Evolutionary conservation across 306 rosid genomes (phyloP).

Genomic region (Quercus glauca): DNA sequence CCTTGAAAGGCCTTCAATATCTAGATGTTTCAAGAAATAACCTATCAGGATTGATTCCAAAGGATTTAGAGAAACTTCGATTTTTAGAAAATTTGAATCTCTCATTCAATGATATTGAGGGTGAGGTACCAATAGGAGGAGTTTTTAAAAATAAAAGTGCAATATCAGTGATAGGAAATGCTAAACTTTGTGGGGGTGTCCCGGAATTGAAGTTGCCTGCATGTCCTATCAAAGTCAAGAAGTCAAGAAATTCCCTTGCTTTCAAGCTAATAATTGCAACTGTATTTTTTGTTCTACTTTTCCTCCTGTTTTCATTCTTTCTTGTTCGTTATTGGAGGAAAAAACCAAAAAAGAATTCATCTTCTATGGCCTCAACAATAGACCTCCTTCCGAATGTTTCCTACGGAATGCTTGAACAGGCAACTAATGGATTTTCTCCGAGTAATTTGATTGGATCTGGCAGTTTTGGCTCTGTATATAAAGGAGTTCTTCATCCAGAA

Average conservation of each 20-base stretch:
- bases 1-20: slow-evolving; percentile 21
- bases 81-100: slow-evolving; percentile 23
- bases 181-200: slow-evolving; percentile 19
- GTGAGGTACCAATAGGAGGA: slow-evolving; percentile 39
- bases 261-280: slow-evolving; percentile 2
- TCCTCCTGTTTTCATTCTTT: neutral
- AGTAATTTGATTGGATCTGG: no score
- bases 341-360: neutral
- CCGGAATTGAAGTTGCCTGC: neutral
- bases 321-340: neutral
- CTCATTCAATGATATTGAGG: slow-evolving; percentile 38
- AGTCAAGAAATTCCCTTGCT: slow-evolving; percentile 7
- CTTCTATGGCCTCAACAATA: neutral
- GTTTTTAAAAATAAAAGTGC: slow-evolving; percentile 28
- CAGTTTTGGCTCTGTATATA: no score
- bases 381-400: slow-evolving; percentile 8
- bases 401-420: neutral
- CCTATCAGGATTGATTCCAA: slow-evolving; percentile 35
- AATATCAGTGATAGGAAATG: neutral
- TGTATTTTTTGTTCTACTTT: slow-evolving; percentile 7
- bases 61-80: slow-evolving; percentile 9
- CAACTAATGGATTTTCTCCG: no score
- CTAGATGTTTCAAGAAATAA: slow-evolving; percentile 31
- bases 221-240: slow-evolving; percentile 14
- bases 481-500: no score